These are phyloP conservation scores for Hortiboletus campestris DNA, from an alignment of 768 basidiomycete genomes.

Conservation along the genomic window DNA sequence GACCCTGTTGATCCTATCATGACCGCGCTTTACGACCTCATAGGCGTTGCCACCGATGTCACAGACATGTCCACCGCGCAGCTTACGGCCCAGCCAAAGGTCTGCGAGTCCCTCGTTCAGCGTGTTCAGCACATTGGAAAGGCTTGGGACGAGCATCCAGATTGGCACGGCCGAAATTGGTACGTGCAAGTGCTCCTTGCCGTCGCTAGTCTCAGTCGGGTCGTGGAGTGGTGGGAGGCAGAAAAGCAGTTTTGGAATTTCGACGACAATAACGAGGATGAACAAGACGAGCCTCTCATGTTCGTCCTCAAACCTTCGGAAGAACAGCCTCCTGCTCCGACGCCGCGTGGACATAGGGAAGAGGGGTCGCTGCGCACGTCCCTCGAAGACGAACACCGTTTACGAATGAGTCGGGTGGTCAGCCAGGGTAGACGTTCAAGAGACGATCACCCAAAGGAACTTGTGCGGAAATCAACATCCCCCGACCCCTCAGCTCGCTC, in stretches of 20 bases:
- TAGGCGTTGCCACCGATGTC: conserved; percentile 90
- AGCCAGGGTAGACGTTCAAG: conserved; percentile 54
- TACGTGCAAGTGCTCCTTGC: conserved; percentile 96
- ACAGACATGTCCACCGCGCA: conserved; percentile 85
- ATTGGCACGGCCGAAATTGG: conserved; percentile 98
- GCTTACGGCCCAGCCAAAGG: conserved; percentile 81
- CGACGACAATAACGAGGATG: conserved; percentile 86
- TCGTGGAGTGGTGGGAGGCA: conserved; percentile 99
- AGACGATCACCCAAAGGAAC: conserved; percentile 56
- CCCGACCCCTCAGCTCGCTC: conserved; percentile 36
- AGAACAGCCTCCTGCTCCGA: conserved; percentile 45
- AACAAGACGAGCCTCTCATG: conserved; percentile 85
- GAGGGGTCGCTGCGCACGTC: conserved; percentile 38
- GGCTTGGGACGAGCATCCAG: conserved; percentile 96
- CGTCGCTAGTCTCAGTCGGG: conserved; percentile 91
- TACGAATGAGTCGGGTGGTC: conserved; percentile 48
- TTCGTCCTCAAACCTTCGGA: conserved; percentile 92
- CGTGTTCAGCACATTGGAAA: conserved; percentile 89
- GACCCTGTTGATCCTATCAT: conserved; percentile 89
- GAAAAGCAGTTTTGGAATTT: conserved; percentile 99
- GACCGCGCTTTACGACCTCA: conserved; percentile 86
- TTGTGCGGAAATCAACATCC: conserved; percentile 37
- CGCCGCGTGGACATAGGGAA: conserved; percentile 35
- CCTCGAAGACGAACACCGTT: conserved; percentile 35
- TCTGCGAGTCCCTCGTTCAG: conserved; percentile 84